These are phyloP conservation scores for Ceratobasidium sp. DNA, from an alignment of 1,284 basidiomycete species.

Conservation along the genomic window DNA sequence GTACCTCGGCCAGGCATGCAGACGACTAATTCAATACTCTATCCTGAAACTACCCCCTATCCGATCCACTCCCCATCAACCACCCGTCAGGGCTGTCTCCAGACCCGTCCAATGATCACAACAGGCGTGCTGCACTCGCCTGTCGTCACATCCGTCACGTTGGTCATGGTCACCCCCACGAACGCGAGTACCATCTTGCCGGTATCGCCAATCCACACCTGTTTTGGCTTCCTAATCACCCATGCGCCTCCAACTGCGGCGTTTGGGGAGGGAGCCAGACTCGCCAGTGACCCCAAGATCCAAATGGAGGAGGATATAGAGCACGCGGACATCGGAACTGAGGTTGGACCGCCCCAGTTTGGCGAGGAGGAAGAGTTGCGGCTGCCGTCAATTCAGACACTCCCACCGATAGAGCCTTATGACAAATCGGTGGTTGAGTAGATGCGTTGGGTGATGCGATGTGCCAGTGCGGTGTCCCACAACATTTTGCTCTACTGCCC, in stretches of 20 bases:
- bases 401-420: background rate
- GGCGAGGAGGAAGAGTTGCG: background rate
- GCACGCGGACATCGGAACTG: background rate
- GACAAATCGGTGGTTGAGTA: background rate
- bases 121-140: background rate
- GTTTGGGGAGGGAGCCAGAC: background rate
- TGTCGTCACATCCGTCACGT: background rate
- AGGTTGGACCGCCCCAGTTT: background rate
- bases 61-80: too few species aligned
- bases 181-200: constrained; percentile 27
- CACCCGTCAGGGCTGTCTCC: too few species aligned
- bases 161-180: constrained; percentile 25
- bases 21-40: too few species aligned
- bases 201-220: constrained; percentile 10
- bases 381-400: background rate
- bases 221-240: constrained; percentile 38
- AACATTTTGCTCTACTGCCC: constrained; percentile 3
- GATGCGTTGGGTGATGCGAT: background rate
- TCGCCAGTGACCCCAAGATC: background rate
- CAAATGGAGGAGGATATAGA: background rate
- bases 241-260: background rate
- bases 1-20: too few species aligned
- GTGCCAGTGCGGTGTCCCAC: background rate
- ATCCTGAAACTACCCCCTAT: too few species aligned
- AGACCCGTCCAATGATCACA: background rate